A percentile compares a stretch with the other conserved stretches of the same genome.
Evolutionary conservation across 2,329 filamentous ascomycete species (phyloP).

Genomic region (Magnaporthales sp.): DNA sequence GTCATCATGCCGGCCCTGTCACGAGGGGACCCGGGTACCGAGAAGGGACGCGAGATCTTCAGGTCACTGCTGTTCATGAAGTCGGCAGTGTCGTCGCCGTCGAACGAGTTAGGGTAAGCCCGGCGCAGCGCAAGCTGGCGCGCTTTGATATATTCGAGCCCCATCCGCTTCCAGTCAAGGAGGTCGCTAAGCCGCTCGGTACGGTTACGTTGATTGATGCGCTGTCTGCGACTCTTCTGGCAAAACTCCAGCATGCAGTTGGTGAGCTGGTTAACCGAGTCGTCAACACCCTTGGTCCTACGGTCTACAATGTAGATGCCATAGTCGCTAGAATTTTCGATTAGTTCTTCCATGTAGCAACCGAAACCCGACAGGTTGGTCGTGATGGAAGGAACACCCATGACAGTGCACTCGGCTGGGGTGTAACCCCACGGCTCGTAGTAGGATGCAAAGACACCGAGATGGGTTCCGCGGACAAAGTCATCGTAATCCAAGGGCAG

Average conservation of each 20-base stretch:
- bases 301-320: constrained; percentile 99
- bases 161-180: constrained; percentile 98
- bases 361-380: constrained; percentile 97
- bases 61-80: constrained; percentile 89
- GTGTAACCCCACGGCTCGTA: constrained; percentile 99
- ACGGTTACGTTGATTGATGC: constrained; percentile 97
- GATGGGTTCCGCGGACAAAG: constrained; percentile 92
- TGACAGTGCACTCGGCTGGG: constrained; percentile 94
- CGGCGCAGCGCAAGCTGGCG: constrained; percentile 83
- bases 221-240: constrained; percentile 85
- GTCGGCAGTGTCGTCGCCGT: constrained; percentile 63
- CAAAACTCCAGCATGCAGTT: constrained; percentile 92
- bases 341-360: constrained; percentile 98
- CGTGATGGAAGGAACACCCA: constrained; percentile 97
- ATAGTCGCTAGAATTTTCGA: constrained; percentile 96
- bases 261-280: constrained; percentile 91
- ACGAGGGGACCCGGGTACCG: constrained; percentile 84
- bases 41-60: constrained; percentile 92
- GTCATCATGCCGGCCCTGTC: constrained; percentile 98
- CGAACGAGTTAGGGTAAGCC: constrained; percentile 84
- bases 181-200: constrained; percentile 92
- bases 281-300: constrained; percentile 88
- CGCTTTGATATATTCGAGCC: constrained; percentile 97
- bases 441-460: constrained; percentile 94
- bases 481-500: constrained; percentile 96